A percentile compares a stretch with the other conserved stretches of the same genome.
phyloP scores from a whole-genome alignment of 2,329 filamentous ascomycete species.

The Zopfia rhizophila region DNA sequence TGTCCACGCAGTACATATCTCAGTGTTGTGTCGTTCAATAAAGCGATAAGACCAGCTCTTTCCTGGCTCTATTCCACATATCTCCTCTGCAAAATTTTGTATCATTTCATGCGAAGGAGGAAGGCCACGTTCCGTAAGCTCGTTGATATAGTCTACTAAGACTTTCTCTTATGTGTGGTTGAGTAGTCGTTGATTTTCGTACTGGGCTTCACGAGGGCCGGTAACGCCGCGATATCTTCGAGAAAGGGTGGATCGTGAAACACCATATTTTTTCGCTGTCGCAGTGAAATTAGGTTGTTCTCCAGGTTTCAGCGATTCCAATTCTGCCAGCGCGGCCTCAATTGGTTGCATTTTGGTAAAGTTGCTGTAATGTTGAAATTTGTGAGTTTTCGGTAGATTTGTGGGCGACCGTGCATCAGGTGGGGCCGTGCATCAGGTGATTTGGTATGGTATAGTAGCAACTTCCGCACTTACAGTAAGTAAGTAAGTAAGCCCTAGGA shows the following conservation, averaged over 20 bases:
- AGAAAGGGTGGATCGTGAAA: conserved; percentile 6
- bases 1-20: no score
- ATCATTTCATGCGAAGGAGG: not conserved
- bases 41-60: no score
- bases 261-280: not conserved
- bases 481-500: no score
- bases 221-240: conserved; percentile 2
- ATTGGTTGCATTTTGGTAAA: conserved; percentile 8
- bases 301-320: conserved; percentile 8
- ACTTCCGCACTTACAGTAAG: no score
- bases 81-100: not conserved
- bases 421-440: conserved; percentile 5
- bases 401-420: conserved; percentile 6
- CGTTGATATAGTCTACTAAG: conserved; percentile 1
- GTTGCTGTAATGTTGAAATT: conserved; percentile 4
- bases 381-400: conserved; percentile 1
- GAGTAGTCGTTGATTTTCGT: conserved; percentile 5
- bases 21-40: no score
- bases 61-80: no score
- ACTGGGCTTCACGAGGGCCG: not conserved
- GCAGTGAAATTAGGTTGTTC: conserved; percentile 4
- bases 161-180: not conserved
- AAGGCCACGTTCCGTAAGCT: conserved; percentile 1
- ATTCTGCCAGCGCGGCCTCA: conserved; percentile 10
- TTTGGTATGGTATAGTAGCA: no score